Conservation (phyloP, 768 basidiomycete species). For the Amanita pallidorosea region DNA sequence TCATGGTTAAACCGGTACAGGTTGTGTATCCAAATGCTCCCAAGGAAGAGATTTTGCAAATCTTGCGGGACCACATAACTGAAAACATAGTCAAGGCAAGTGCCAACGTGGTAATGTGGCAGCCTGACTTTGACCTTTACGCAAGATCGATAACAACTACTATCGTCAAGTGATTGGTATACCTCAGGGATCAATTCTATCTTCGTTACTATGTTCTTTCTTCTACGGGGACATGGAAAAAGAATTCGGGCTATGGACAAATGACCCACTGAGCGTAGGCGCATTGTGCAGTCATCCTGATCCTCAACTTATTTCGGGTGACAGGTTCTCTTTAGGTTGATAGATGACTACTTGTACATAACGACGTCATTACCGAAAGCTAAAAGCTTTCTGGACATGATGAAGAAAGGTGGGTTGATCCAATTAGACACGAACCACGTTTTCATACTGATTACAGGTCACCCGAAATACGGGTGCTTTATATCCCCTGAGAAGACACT, state of each 20-base stretch:
- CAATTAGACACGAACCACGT: neutral
- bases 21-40: slow-evolving; percentile 41
- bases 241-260: slow-evolving; percentile 37
- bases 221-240: slow-evolving; percentile 91
- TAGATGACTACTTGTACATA: slow-evolving; percentile 94
- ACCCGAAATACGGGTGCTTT: slow-evolving; percentile 91
- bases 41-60: slow-evolving; percentile 49
- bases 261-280: slow-evolving; percentile 54
- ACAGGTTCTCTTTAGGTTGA: slow-evolving; percentile 70
- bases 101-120: neutral
- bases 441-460: slow-evolving; percentile 35
- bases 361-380: slow-evolving; percentile 59
- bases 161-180: slow-evolving; percentile 91
- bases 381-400: slow-evolving; percentile 55
- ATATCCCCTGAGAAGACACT: slow-evolving; percentile 85
- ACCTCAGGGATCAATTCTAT: slow-evolving; percentile 96
- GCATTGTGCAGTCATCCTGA: neutral
- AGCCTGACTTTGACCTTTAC: slow-evolving; percentile 2
- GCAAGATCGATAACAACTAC: slow-evolving; percentile 68
- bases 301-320: neutral
- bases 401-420: slow-evolving; percentile 50
- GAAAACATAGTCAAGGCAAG: slow-evolving; percentile 85
- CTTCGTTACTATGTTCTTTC: slow-evolving; percentile 84
- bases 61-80: slow-evolving; percentile 84
- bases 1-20: slow-evolving; percentile 9